phyloP scores from a whole-genome alignment of 768 basidiomycete species.

The Panaeolus papilionaceus region DNA sequence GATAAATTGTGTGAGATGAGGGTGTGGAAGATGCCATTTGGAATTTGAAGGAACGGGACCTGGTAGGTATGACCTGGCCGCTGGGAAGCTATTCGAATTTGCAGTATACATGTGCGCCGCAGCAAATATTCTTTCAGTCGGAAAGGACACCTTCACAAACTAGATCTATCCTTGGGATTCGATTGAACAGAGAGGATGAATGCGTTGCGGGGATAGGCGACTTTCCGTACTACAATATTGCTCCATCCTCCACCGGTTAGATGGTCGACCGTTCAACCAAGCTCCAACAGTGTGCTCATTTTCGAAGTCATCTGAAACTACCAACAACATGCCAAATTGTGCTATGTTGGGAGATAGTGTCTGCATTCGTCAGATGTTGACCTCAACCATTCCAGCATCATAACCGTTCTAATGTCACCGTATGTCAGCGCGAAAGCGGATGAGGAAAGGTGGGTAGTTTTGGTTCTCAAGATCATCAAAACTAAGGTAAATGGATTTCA shows the following conservation, averaged over 20 bases:
- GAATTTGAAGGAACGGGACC: constrained; percentile 8
- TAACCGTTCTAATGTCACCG: constrained; percentile 7
- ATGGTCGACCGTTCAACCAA: constrained; percentile 7
- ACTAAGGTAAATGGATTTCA: constrained; percentile 12
- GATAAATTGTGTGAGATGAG: constrained; percentile 10
- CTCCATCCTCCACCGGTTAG: constrained; percentile 6
- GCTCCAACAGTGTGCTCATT: constrained; percentile 10
- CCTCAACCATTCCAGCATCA: constrained; percentile 4
- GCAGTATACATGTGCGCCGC: neutral
- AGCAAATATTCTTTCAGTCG: constrained; percentile 1
- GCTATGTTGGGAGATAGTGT: constrained; percentile 3
- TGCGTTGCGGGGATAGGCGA: neutral
- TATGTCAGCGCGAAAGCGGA: constrained; percentile 10
- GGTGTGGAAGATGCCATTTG: constrained; percentile 8
- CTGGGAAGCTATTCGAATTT: neutral
- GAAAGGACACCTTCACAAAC: neutral
- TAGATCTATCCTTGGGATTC: neutral
- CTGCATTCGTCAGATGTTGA: neutral
- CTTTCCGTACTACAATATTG: neutral
- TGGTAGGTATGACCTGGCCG: constrained; percentile 4
- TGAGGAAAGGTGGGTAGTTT: neutral
- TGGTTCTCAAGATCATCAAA: constrained; percentile 6
- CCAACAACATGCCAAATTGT: constrained; percentile 7
- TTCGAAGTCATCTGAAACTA: constrained; percentile 8
- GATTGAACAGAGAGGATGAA: constrained; percentile 4